Evolutionary conservation across 352 stramenopile species (phyloP), one percentile per base, ranked within the genome.

Genomic region (Globisporangium paddicum): DNA sequence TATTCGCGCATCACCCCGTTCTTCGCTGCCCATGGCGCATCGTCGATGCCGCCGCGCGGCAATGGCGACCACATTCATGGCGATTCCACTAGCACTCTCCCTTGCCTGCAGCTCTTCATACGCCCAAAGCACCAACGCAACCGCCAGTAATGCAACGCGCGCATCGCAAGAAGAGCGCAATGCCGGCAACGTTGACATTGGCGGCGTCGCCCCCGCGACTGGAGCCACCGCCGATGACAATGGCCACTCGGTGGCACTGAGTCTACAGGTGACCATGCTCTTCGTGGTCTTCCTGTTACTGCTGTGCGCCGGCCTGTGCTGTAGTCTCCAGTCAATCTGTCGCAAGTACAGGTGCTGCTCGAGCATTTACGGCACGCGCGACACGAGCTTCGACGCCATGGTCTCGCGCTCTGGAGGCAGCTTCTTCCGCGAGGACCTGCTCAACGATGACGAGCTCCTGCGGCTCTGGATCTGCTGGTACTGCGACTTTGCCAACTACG

Each of bases 401-500:
- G 35, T 62, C 19, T 67, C 66, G 8, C 65, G 66, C 25, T 66
- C 60, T 2, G 28, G 3, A 6, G 46, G 37, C 32, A 69, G 55
- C 50, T 72, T 61, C 58, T 86, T 77, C 55, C 73, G 68, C 25
- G 71, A 86, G 48, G 75, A 86, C 45, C 41, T 86, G 35, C 52
- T 86, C 26, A 69, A 69, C 38, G 69, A 79, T n/a, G 72, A 86
- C 30, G 75, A 86, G 57, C 58, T 83, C 14, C 49, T 69, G 51
- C 68, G 69, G 0, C 72, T 86, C 5, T 86, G 75, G 73, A 74
- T 73, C 42, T 86, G 75, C 50, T 70, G 67, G 50, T 67, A 73
- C 47, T 86, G 75, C 52, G 71, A 82, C 50, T 86, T 86, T 48
- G 73, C 71, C 58, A 86, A 86, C 67, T 86, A 83, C 62, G 71